Conservation (phyloP, 2,329 filamentous ascomycete genomes). For the Apiospora aurea region DNA sequence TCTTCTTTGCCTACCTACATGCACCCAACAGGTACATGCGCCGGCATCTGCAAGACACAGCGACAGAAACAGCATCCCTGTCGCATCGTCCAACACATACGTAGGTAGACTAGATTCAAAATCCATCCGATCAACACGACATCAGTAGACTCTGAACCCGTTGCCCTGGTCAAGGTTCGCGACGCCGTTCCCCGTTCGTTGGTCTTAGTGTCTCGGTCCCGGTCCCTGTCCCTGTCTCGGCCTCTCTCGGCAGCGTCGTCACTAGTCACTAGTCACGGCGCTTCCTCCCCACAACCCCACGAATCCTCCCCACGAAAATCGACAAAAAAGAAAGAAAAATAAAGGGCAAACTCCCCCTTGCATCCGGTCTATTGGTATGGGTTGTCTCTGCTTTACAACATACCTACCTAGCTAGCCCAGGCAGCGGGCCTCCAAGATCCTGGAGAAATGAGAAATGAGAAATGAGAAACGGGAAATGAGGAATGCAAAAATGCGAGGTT, state of each 20-base stretch:
- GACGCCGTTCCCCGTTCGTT: background rate
- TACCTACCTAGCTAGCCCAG: too few species aligned
- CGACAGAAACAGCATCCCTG: too few species aligned
- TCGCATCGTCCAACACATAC: too few species aligned
- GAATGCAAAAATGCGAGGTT: background rate
- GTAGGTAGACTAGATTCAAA: too few species aligned
- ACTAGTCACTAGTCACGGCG: too few species aligned
- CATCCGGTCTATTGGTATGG: background rate
- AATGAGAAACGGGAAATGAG: too few species aligned
- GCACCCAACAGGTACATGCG: too few species aligned
- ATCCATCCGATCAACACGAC: background rate
- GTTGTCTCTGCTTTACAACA: too few species aligned
- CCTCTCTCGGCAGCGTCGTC: background rate
- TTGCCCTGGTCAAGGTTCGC: slow-evolving; percentile 4
- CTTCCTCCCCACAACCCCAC: background rate
- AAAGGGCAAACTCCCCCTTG: background rate
- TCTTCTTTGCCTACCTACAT: too few species aligned
- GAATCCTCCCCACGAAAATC: background rate
- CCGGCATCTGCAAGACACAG: background rate
- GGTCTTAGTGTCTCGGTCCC: background rate
- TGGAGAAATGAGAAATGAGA: too few species aligned
- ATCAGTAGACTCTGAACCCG: background rate
- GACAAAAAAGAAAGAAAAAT: background rate
- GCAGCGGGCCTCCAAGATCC: too few species aligned
- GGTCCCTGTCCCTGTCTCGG: too few species aligned